Evolutionary conservation across 371 early-diverging fungal genomes (phyloP), one percentile per base, ranked within the genome.

Genomic region (Mucor irregularis): DNA sequence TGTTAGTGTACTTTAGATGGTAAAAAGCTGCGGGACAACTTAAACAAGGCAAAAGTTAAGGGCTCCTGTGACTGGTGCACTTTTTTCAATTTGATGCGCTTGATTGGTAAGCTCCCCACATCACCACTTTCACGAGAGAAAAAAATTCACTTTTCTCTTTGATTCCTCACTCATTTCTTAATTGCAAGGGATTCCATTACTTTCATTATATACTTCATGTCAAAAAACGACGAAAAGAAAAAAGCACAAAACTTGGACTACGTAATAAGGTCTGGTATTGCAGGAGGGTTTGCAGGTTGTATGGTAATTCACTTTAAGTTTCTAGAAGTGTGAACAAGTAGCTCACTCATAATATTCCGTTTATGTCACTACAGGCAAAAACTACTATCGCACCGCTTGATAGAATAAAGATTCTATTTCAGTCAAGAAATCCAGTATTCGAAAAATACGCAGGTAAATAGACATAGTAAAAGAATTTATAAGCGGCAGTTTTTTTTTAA

Each of bases 321-420:
- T 42, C 11, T 39, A 10, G 2, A 9, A 11, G 5, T 42, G n/a
- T n/a, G n/a, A n/a, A n/a, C n/a, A n/a, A n/a, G n/a, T n/a, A n/a
- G n/a, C n/a, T n/a, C n/a, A n/a, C n/a, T n/a, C n/a, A n/a, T n/a
- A n/a, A n/a, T n/a, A n/a, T n/a, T n/a, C n/a, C n/a, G n/a, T n/a
- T n/a, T n/a, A n/a, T n/a, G n/a, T n/a, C n/a, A n/a, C n/a, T n/a
- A n/a, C n/a, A 83, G 83, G 96, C 96, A n/a, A 97, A 98, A 62
- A 93, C 96, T 2, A 82, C 82, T 0, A 89, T 97, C 49, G 99
- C 98, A 10, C 99, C 99, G 5, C 68, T 98, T 60, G 99, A 98
- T 70, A 84, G 99, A 56, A 96, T 98, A 49, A 98, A 98, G 81
- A 98, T 98, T 24, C 78, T 97, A 31, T 98, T 98, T 66, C 99